Evolutionary conservation across 148 eudicot genomes (phyloP).

Genomic region (Agrostemma githago): DNA sequence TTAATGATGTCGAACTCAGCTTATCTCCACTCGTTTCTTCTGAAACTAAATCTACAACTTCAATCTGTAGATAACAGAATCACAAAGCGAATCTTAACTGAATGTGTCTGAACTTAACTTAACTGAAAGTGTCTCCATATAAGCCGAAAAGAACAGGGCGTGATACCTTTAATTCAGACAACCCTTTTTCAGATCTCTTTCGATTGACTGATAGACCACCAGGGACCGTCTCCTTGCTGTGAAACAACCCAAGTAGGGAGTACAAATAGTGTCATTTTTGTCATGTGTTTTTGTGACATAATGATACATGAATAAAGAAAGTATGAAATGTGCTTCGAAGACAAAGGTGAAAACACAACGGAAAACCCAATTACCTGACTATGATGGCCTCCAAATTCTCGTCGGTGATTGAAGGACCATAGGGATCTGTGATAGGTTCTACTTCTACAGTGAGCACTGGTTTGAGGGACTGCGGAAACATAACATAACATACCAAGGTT

Average conservation of each 20-base stretch:
- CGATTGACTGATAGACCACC: slow-evolving; percentile 80
- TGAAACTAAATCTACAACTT: slow-evolving; percentile 81
- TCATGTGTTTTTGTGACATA: background rate
- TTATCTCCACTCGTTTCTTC: slow-evolving; percentile 64
- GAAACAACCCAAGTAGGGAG: slow-evolving; percentile 6
- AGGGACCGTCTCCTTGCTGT: slow-evolving; percentile 82
- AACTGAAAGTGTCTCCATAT: no score
- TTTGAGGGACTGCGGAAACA: slow-evolving; percentile 58
- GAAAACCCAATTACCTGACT: slow-evolving; percentile 57
- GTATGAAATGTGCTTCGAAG: background rate
- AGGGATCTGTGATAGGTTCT: slow-evolving; percentile 79
- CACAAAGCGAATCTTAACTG: background rate
- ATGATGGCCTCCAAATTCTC: slow-evolving; percentile 86
- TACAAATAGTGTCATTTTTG: background rate
- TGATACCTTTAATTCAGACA: slow-evolving; percentile 63
- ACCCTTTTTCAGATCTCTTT: slow-evolving; percentile 68
- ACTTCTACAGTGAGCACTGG: slow-evolving; percentile 68
- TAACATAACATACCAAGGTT: background rate
- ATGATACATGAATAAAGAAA: background rate
- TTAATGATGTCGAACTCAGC: slow-evolving; percentile 76
- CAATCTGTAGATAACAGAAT: slow-evolving; percentile 51
- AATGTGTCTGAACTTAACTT: no score
- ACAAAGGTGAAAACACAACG: background rate
- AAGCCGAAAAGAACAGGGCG: background rate
- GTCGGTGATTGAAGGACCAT: slow-evolving; percentile 82